Base-by-base conservation (phyloP, 2,329 filamentous ascomycete genomes). In the Colletotrichum sp. region DNA sequence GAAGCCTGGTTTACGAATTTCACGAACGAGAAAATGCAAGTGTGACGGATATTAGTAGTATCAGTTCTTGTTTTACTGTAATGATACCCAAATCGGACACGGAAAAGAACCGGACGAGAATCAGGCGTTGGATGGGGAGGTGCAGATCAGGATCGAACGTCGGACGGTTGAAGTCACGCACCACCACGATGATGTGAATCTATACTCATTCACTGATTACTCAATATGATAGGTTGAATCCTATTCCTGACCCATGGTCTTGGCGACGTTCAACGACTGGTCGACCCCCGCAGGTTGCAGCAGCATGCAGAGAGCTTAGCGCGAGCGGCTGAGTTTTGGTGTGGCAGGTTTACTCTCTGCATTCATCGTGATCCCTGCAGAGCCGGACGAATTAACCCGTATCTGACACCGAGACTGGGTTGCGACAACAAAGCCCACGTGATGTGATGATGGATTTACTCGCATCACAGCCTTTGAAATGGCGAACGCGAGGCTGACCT, bases 21-120 rank as follows among this genome's bases (percentile, higher is more conserved):
- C 19, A 64, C 44, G 13, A 59, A 28, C 16, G 30, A 57, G n/a
- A 34, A 34, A 13, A n/a, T 48, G 9, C 39, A 32, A 36, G 32
- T 8, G 25, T 22, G 32, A 68, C 32, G 55, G 36, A 52, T 15
- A 55, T 22, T 57, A 65, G 32, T 25, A 57, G 30, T 22, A 39
- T 30, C 19, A 61, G 22, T n/a, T 73, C 22, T 76, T 74, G 15
- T 69, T 76, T 74, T 69, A 59, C 48, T 74, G 64, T 65, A 76
- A 76, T 74, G 74, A 76, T 76, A 76, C 74, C 74, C 34, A 28
- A 34, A 52, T 64, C 74, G 70, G 59, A 61, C 44, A 48, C 34
- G 22, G 27, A 60, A 19, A 63, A 39, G 22, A 28, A 22, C 57
- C 22, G 44, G 36, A 72, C 32, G 28, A 69, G 32, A n/a, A 36